phyloP scores from a whole-genome alignment of 2,329 filamentous ascomycete species.

The Curvularia eragrostidis region DNA sequence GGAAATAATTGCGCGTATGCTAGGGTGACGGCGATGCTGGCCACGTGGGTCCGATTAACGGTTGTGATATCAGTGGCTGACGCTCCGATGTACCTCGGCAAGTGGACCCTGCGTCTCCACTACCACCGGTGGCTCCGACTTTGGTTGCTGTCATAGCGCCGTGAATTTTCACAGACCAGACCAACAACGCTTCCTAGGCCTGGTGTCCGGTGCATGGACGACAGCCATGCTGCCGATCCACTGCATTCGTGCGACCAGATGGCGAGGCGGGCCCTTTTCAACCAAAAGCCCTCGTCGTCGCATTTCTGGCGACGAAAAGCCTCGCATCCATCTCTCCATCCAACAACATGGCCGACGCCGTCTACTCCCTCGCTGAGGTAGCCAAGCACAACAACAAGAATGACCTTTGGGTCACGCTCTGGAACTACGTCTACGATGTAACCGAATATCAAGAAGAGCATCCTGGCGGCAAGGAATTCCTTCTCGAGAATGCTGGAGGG shows the following conservation, averaged over 20 bases:
- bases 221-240: constrained; percentile 7
- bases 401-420: constrained; percentile 61
- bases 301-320: background rate
- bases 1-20: constrained; percentile 2
- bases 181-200: constrained; percentile 2
- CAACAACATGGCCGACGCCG: constrained; percentile 16
- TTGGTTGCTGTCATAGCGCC: constrained; percentile 8
- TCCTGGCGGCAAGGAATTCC: constrained; percentile 55
- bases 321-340: background rate
- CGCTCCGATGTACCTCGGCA: constrained; percentile 9
- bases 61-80: constrained; percentile 7
- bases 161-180: constrained; percentile 7
- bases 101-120: constrained; percentile 9
- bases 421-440: constrained; percentile 61
- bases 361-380: constrained; percentile 43
- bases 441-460: constrained; percentile 66
- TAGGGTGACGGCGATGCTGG: background rate
- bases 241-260: background rate
- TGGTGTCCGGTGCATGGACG: constrained; percentile 10
- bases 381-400: constrained; percentile 58
- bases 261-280: constrained; percentile 1
- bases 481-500: constrained; percentile 53
- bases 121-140: background rate
- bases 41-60: constrained; percentile 4
- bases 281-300: constrained; percentile 5